phyloP scores from a whole-genome alignment of 495 filamentous ascomycete genomes.

The Xylaria grammica region DNA sequence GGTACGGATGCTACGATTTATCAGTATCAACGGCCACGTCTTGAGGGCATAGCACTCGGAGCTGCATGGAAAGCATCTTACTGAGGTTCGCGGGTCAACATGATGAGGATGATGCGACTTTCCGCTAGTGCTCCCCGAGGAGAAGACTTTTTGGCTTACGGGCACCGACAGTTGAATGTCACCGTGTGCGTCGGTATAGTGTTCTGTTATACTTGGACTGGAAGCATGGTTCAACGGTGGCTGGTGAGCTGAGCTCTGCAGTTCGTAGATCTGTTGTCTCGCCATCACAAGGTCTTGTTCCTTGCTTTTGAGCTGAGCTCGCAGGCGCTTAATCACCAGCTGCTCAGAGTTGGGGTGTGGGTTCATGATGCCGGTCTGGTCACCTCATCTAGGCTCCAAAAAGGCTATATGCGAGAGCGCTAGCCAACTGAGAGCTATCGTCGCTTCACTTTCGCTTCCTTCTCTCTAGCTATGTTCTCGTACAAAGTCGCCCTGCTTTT shows the following conservation, averaged over 20 bases:
- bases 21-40: slow-evolving; percentile 26
- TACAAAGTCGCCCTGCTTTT: slow-evolving; percentile 18
- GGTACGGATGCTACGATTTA: slow-evolving; percentile 27
- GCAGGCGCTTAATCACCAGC: slow-evolving; percentile 33
- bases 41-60: neutral
- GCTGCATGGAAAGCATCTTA: slow-evolving; percentile 29
- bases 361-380: slow-evolving; percentile 31
- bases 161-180: slow-evolving; percentile 38
- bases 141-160: slow-evolving; percentile 32
- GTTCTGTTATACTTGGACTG: slow-evolving; percentile 25
- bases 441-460: slow-evolving; percentile 25
- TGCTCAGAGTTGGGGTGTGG: slow-evolving; percentile 30
- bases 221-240: slow-evolving; percentile 33
- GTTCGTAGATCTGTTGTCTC: slow-evolving; percentile 36
- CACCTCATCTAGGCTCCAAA: slow-evolving; percentile 5
- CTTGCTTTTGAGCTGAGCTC: slow-evolving; percentile 35
- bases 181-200: slow-evolving; percentile 28
- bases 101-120: slow-evolving; percentile 34
- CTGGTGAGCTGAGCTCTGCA: slow-evolving; percentile 43
- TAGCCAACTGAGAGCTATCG: slow-evolving; percentile 10
- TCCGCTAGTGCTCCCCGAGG: slow-evolving; percentile 36
- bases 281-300: slow-evolving; percentile 35
- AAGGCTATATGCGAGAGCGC: slow-evolving; percentile 3
- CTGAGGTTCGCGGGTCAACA: slow-evolving; percentile 30
- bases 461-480: slow-evolving; percentile 8